A percentile compares a stretch with the other conserved stretches of the same genome.
Conservation (phyloP, 768 basidiomycete genomes). For the Rhodosporidiobolus sp. region DNA sequence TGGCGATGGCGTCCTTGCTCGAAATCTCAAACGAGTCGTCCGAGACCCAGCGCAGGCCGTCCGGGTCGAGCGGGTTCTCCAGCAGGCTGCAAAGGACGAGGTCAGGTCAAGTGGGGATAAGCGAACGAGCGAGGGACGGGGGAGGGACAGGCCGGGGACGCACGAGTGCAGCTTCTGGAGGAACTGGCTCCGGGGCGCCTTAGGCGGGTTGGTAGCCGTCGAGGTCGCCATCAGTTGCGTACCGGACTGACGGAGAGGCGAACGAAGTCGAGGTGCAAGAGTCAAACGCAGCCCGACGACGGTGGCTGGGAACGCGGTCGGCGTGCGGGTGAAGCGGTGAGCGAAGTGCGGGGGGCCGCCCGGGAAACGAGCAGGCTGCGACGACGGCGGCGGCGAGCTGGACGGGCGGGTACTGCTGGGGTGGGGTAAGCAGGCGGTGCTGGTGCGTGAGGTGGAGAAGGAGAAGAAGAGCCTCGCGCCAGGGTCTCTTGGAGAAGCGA, state of each 20-base stretch:
- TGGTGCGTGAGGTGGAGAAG: no score
- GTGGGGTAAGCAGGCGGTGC: no score
- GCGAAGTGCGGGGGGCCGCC: no score
- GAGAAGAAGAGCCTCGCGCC: no score
- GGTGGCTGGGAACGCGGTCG: neutral
- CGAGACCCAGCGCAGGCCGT: constrained; percentile 14
- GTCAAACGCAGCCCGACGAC: no score
- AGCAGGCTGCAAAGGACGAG: constrained; percentile 12
- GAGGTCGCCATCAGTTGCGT: neutral
- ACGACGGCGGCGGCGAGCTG: neutral
- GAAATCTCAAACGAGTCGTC: constrained; percentile 29
- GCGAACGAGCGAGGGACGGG: neutral
- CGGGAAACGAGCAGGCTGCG: neutral
- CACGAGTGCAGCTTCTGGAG: constrained; percentile 33
- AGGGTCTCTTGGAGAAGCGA: no score
- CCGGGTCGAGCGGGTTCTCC: constrained; percentile 22
- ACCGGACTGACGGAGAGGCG: no score
- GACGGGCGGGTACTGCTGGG: no score
- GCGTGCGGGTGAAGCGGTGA: neutral
- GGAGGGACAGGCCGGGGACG: neutral
- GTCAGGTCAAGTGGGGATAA: neutral
- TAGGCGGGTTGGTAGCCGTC: neutral
- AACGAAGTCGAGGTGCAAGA: neutral
- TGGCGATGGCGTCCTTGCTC: constrained; percentile 21
- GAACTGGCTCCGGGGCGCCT: constrained; percentile 26